phyloP scores from a whole-genome alignment of 2,329 filamentous ascomycete species.

The Diaporthe helianthi region DNA sequence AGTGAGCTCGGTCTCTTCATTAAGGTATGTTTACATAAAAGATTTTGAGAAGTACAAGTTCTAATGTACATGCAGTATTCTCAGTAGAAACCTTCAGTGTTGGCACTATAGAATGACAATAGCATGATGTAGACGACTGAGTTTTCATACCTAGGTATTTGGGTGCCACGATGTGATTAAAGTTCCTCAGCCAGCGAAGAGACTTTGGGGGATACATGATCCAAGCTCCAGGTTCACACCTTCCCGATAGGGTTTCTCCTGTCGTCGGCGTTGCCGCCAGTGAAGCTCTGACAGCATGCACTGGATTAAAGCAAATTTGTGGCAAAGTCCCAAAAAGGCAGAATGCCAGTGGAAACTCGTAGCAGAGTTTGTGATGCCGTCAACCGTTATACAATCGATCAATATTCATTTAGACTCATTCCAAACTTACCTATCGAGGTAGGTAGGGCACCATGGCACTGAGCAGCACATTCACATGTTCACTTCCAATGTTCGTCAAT shows the following conservation, averaged over 20 bases:
- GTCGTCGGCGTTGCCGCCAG: not conserved
- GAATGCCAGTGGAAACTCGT: not conserved
- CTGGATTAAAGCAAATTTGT: not conserved
- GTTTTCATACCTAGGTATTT: too few relatives aligned
- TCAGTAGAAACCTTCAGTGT: not conserved
- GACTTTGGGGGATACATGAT: too few relatives aligned
- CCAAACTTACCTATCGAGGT: too few relatives aligned
- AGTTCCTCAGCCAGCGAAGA: not conserved
- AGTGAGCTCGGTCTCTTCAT: not conserved
- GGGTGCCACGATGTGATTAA: not conserved
- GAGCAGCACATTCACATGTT: too few relatives aligned
- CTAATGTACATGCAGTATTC: not conserved
- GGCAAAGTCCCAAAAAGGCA: not conserved
- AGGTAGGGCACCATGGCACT: too few relatives aligned
- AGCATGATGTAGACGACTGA: not conserved
- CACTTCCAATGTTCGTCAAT: too few relatives aligned
- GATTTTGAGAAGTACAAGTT: not conserved
- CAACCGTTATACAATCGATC: not conserved
- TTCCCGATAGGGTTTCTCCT: not conserved
- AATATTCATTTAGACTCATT: not conserved
- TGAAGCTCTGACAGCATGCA: not conserved
- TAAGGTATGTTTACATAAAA: not conserved
- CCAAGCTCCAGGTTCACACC: not conserved
- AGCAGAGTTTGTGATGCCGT: not conserved
- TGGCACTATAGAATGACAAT: not conserved